Conservation (phyloP, 2,329 filamentous ascomycete species). For the Harringtonia lauricola region DNA sequence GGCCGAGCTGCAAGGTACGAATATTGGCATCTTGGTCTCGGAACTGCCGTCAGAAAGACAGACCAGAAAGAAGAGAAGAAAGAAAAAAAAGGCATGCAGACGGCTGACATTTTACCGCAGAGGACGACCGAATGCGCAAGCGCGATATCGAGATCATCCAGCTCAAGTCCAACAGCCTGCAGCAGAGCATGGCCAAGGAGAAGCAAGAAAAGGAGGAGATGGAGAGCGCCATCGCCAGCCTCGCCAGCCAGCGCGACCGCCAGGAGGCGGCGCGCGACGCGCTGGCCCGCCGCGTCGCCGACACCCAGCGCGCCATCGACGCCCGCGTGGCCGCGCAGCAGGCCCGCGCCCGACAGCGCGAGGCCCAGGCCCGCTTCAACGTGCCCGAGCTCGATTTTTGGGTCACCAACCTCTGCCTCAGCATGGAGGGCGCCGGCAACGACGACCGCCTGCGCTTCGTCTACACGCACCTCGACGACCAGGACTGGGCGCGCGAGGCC, state of each 20-base stretch:
- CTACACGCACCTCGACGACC: constrained; percentile 77
- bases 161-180: constrained; percentile 58
- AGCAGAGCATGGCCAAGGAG: constrained; percentile 67
- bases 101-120: too few species aligned
- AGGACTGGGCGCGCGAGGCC: constrained; percentile 77
- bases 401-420: constrained; percentile 79
- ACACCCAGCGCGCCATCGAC: constrained; percentile 61
- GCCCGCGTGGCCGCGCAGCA: constrained; percentile 59
- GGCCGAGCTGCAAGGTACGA: constrained; percentile 74
- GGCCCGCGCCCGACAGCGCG: constrained; percentile 61
- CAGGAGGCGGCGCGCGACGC: constrained; percentile 46
- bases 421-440: constrained; percentile 79
- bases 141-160: constrained; percentile 77
- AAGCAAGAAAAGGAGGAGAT: constrained; percentile 67
- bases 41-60: too few species aligned
- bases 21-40: not conserved
- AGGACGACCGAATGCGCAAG: constrained; percentile 84
- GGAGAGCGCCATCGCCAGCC: constrained; percentile 47
- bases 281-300: constrained; percentile 50
- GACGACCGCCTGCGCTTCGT: constrained; percentile 84
- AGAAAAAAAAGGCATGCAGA: constrained; percentile 1
- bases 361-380: constrained; percentile 79
- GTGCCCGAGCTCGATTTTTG: constrained; percentile 91
- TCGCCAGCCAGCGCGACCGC: constrained; percentile 48
- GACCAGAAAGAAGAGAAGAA: not conserved